phyloP scores from a whole-genome alignment of 352 stramenopile species.

The Phytopythium boreale region DNA sequence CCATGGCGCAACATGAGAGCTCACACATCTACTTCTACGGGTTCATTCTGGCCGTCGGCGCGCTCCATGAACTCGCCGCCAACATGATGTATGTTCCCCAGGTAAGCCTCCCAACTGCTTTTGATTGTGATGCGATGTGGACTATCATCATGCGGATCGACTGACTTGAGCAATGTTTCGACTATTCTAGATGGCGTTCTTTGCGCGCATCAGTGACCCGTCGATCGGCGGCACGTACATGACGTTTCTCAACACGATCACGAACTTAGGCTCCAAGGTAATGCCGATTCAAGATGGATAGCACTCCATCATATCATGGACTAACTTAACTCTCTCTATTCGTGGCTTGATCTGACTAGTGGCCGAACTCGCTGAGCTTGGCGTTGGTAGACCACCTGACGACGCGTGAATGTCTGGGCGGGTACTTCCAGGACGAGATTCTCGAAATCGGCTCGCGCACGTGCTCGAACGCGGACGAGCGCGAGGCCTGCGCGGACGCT shows the following conservation, averaged over 20 bases:
- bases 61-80: slow-evolving; percentile 78
- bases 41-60: slow-evolving; percentile 64
- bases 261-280: slow-evolving; percentile 96
- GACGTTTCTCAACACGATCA: slow-evolving; percentile 99
- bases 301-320: background rate
- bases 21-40: slow-evolving; percentile 79
- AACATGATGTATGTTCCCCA: slow-evolving; percentile 92
- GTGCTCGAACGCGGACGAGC: slow-evolving; percentile 72
- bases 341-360: slow-evolving; percentile 25
- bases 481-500: slow-evolving; percentile 45
- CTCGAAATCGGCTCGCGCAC: slow-evolving; percentile 72
- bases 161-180: background rate
- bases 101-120: slow-evolving; percentile 21
- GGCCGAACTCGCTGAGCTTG: slow-evolving; percentile 85
- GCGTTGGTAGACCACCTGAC: slow-evolving; percentile 80
- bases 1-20: slow-evolving; percentile 74
- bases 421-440: slow-evolving; percentile 63
- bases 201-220: slow-evolving; percentile 95
- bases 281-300: background rate
- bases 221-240: slow-evolving; percentile 99
- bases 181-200: slow-evolving; percentile 96
- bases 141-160: background rate
- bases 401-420: slow-evolving; percentile 75
- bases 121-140: background rate
- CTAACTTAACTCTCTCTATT: background rate